Evolutionary conservation across 805 yeast genomes (phyloP).

Genomic region (Candida maltosa): DNA sequence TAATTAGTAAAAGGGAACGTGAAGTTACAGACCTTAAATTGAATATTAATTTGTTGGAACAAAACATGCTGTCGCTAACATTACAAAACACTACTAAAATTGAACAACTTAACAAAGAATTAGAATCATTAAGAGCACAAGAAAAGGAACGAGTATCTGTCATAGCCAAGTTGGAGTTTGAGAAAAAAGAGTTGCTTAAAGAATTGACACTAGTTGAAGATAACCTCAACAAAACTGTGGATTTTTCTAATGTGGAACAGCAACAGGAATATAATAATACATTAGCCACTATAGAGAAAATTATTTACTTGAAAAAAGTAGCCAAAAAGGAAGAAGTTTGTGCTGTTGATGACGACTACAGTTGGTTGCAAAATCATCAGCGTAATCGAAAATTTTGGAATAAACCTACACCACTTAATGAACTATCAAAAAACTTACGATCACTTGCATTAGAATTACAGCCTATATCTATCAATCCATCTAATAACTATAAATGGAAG

Average conservation of each 20-base stretch:
- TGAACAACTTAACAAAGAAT: constrained; percentile 11
- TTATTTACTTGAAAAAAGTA: constrained; percentile 38
- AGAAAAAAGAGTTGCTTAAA: constrained; percentile 24
- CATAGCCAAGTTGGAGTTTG: constrained; percentile 18
- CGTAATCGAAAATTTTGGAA: constrained; percentile 1
- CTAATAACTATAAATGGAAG: constrained; percentile 9
- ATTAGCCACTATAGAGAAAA: constrained; percentile 42
- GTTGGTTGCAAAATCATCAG: constrained; percentile 20
- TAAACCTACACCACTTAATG: constrained; percentile 8
- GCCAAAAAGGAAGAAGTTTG: constrained; percentile 8
- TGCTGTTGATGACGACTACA: constrained; percentile 8
- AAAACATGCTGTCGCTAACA: constrained; percentile 34
- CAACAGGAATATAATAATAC: constrained; percentile 31
- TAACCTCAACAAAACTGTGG: constrained; percentile 9
- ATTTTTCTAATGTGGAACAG: constrained; percentile 18
- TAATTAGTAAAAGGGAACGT: constrained; percentile 17
- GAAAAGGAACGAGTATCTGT: constrained; percentile 15
- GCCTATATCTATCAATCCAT: constrained; percentile 9
- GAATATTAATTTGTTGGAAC: constrained; percentile 44
- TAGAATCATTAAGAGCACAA: constrained; percentile 15
- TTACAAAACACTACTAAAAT: constrained; percentile 25
- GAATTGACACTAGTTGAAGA: constrained; percentile 9
- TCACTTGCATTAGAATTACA: constrained; percentile 7
- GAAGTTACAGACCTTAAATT: constrained; percentile 41
- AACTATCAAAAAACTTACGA: constrained; percentile 7